Evolutionary conservation across 2,329 filamentous ascomycete species (phyloP).

Genomic region (Mycogone perniciosa): DNA sequence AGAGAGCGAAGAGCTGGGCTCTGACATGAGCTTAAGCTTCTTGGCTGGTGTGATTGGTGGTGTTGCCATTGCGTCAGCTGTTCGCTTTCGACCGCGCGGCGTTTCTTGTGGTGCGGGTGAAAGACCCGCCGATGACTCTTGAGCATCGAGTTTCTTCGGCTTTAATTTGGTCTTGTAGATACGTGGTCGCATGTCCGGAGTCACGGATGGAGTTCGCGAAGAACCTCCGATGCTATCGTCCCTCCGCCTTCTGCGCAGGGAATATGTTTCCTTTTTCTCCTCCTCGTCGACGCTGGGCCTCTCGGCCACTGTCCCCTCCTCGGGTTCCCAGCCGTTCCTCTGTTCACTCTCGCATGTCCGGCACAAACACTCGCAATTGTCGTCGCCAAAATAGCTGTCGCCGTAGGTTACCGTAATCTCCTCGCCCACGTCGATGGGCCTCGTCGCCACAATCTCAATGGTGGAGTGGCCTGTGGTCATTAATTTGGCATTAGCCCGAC

Average conservation of each 20-base stretch:
- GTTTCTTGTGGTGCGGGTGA: slow-evolving; percentile 24
- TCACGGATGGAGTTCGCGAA: slow-evolving; percentile 53
- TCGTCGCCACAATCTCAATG: slow-evolving; percentile 82
- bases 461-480: slow-evolving; percentile 77
- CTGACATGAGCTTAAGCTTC: slow-evolving; percentile 32
- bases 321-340: slow-evolving; percentile 75
- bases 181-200: slow-evolving; percentile 48
- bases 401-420: slow-evolving; percentile 97
- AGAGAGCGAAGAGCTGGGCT: slow-evolving; percentile 18
- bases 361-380: slow-evolving; percentile 94
- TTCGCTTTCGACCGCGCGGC: slow-evolving; percentile 32
- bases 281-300: slow-evolving; percentile 50
- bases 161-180: slow-evolving; percentile 36
- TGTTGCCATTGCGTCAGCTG: slow-evolving; percentile 40
- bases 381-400: slow-evolving; percentile 89
- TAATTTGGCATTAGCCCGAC: slow-evolving; percentile 81
- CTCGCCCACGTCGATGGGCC: slow-evolving; percentile 77
- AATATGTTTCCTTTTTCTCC: slow-evolving; percentile 41
- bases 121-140: slow-evolving; percentile 27
- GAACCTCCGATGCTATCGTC: slow-evolving; percentile 43
- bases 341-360: slow-evolving; percentile 70
- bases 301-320: slow-evolving; percentile 39
- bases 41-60: slow-evolving; percentile 52
- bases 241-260: slow-evolving; percentile 47
- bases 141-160: slow-evolving; percentile 26